These are phyloP conservation scores for Mariannaea elegans DNA, from an alignment of 2,329 filamentous ascomycete genomes.

Conservation along the genomic window DNA sequence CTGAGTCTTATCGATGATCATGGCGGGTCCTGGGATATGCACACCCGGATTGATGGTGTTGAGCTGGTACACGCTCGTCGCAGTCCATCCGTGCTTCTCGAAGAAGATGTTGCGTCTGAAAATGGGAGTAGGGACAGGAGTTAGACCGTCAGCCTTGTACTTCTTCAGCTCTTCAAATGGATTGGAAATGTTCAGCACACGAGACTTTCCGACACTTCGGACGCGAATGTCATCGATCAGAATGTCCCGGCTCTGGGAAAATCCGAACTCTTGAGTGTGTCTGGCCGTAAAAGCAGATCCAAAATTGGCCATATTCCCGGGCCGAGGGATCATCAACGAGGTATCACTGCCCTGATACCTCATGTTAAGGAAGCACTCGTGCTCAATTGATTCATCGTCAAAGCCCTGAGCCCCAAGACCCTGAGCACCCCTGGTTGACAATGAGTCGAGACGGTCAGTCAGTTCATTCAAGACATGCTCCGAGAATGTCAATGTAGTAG, in stretches of 20 bases:
- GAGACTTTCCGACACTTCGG: conserved; percentile 46
- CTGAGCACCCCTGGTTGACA: conserved; percentile 32
- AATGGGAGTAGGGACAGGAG: conserved; percentile 24
- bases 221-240: conserved; percentile 55
- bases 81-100: conserved; percentile 38
- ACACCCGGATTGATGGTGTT: conserved; percentile 29
- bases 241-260: conserved; percentile 49
- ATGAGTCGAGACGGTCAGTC: conserved; percentile 31
- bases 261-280: conserved; percentile 54
- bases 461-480: conserved; percentile 28
- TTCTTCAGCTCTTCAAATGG: conserved; percentile 38
- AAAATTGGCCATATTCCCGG: conserved; percentile 41
- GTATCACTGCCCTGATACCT: conserved; percentile 55
- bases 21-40: conserved; percentile 65
- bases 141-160: conserved; percentile 7
- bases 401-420: conserved; percentile 49
- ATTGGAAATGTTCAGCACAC: conserved; percentile 34
- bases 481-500: conserved; percentile 43
- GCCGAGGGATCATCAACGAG: conserved; percentile 49
- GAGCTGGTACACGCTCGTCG: conserved; percentile 39
- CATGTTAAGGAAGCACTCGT: conserved; percentile 55
- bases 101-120: conserved; percentile 38
- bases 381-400: conserved; percentile 49
- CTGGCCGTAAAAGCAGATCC: conserved; percentile 43
- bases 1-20: conserved; percentile 77